Percentiles rank a stretch among this genome's conserved stretches.
Conservation (phyloP, 148 eudicot species). For the Rheum nobile region DNA sequence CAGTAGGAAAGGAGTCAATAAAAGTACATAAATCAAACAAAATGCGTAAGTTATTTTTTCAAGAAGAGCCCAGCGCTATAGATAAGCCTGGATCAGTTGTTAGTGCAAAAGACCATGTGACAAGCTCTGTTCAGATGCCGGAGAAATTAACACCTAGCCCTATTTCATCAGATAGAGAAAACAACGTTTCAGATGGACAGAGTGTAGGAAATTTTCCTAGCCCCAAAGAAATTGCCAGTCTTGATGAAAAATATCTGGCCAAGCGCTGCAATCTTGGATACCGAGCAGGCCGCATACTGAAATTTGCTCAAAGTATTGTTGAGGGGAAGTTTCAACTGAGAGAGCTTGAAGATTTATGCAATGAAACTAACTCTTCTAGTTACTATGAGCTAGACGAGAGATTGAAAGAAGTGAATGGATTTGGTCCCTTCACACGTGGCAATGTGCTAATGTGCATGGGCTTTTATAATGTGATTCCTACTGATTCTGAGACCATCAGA, state of each 20-base stretch:
- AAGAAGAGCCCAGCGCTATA: constrained; percentile 9
- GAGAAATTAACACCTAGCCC: background rate
- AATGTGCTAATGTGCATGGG: constrained; percentile 91
- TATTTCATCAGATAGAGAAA: background rate
- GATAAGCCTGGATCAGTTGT: constrained; percentile 8
- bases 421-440: constrained; percentile 67
- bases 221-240: constrained; percentile 48
- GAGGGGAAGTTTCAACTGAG: constrained; percentile 48
- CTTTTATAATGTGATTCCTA: constrained; percentile 58
- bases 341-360: constrained; percentile 39
- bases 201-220: constrained; percentile 60
- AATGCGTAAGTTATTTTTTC: constrained; percentile 11
- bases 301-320: constrained; percentile 47
- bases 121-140: constrained; percentile 9
- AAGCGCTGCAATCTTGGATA: constrained; percentile 77
- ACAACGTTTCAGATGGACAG: background rate
- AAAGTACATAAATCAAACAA: constrained; percentile 14
- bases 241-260: constrained; percentile 44
- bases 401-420: constrained; percentile 55
- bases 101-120: background rate
- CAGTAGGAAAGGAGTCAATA: constrained; percentile 42
- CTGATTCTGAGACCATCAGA: constrained; percentile 78
- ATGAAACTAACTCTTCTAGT: constrained; percentile 28
- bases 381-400: constrained; percentile 41
- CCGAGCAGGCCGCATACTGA: constrained; percentile 60